These are phyloP conservation scores for Aspergillus spinulosporus DNA, from an alignment of 2,329 filamentous ascomycete species.

Conservation along the genomic window DNA sequence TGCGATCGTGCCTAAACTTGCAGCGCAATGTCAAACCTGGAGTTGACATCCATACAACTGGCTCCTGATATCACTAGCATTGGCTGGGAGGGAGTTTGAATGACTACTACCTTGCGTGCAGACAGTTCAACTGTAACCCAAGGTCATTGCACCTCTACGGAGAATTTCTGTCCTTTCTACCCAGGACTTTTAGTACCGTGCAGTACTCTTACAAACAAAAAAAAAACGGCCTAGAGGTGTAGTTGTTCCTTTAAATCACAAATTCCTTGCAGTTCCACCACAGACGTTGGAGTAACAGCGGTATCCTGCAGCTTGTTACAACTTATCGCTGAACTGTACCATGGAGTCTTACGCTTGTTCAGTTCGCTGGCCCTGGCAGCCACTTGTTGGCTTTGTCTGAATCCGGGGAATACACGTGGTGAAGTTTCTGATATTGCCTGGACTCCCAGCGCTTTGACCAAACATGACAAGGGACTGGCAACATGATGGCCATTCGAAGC, in stretches of 20 bases:
- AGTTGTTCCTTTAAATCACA: constrained; percentile 1
- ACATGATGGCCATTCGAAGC: constrained; percentile 2
- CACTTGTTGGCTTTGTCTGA: neutral
- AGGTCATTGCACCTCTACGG: constrained; percentile 3
- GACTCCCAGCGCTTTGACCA: neutral
- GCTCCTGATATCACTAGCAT: neutral
- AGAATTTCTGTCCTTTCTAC: constrained; percentile 1
- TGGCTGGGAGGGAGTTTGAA: neutral
- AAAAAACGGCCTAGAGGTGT: constrained; percentile 2
- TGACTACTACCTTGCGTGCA: constrained; percentile 7
- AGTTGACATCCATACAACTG: neutral
- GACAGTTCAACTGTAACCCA: constrained; percentile 12
- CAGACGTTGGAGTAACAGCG: constrained; percentile 37
- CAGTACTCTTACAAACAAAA: neutral
- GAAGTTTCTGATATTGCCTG: constrained; percentile 14
- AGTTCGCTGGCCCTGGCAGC: neutral
- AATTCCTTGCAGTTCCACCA: constrained; percentile 31
- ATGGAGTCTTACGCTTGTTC: constrained; percentile 2
- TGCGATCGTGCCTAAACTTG: constrained; percentile 2
- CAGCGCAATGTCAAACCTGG: neutral
- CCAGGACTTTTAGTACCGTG: neutral
- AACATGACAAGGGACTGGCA: constrained; percentile 1
- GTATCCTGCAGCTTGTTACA: constrained; percentile 33
- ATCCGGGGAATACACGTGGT: constrained; percentile 24
- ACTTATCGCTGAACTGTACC: constrained; percentile 17